Percentiles rank a stretch among this genome's conserved stretches.
Conservation (phyloP, 2,329 filamentous ascomycete species). For the Trichoderma oligosporum region DNA sequence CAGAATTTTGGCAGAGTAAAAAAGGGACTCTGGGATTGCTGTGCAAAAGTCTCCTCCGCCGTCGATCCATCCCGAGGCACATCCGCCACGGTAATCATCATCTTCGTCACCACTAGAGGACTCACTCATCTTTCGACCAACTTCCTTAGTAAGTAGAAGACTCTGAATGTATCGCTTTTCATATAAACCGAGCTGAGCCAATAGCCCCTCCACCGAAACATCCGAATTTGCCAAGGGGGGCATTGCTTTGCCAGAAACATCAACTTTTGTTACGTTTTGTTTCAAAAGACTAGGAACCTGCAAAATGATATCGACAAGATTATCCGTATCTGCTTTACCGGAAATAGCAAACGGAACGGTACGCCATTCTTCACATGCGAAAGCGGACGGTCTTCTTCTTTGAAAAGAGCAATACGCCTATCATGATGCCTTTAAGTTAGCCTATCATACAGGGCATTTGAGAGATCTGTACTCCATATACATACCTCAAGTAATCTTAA, state of each 20-base stretch:
- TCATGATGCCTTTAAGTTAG: neutral
- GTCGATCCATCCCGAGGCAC: neutral
- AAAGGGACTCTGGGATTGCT: neutral
- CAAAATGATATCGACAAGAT: conserved; percentile 1
- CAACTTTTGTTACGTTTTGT: no score
- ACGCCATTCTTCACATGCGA: conserved; percentile 1
- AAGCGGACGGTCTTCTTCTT: neutral
- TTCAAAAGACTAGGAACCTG: neutral
- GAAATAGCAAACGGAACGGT: conserved; percentile 1
- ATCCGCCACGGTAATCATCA: neutral
- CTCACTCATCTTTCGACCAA: neutral
- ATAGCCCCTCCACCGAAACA: neutral
- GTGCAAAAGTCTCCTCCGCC: conserved; percentile 2
- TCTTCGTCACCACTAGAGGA: neutral
- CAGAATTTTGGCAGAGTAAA: neutral
- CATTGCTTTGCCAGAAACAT: neutral
- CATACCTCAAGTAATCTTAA: conserved; percentile 1
- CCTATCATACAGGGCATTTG: neutral
- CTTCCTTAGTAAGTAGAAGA: neutral
- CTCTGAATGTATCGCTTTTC: neutral
- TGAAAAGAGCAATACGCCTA: neutral
- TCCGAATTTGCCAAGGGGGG: neutral
- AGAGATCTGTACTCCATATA: neutral
- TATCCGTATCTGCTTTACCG: neutral
- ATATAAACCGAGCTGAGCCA: neutral